Percentiles rank a stretch among this genome's conserved stretches.
Conservation (phyloP, 1,139 yeast genomes). For the Maudiozyma humilis region DNA sequence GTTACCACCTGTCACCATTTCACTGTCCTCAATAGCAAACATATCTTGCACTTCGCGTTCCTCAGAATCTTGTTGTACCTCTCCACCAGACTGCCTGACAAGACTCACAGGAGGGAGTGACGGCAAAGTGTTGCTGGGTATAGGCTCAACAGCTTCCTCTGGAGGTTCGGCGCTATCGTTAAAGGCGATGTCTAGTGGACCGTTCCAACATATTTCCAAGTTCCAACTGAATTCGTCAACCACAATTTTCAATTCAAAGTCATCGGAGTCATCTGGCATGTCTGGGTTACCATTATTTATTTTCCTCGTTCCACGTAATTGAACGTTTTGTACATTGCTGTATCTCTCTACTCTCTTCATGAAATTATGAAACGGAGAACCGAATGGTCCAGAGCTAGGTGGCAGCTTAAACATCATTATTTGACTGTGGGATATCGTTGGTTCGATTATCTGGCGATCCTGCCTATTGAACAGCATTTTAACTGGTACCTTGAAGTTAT, state of each 20-base stretch:
- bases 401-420: conserved; percentile 27
- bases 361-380: conserved; percentile 26
- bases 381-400: conserved; percentile 23
- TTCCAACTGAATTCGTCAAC: conserved; percentile 31
- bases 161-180: too few species aligned
- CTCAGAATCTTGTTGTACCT: not conserved
- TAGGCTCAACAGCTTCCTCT: not conserved
- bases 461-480: conserved; percentile 24
- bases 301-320: conserved; percentile 17
- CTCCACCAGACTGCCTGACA: not conserved
- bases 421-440: conserved; percentile 22
- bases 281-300: conserved; percentile 7
- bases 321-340: conserved; percentile 22
- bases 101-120: not conserved
- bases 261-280: conserved; percentile 9
- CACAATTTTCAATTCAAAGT: conserved; percentile 15
- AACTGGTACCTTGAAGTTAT: conserved; percentile 29
- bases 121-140: not conserved
- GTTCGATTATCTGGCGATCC: conserved; percentile 28
- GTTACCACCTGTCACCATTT: conserved; percentile 4
- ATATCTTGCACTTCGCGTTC: conserved; percentile 10
- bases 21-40: conserved; percentile 18
- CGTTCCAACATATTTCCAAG: conserved; percentile 30
- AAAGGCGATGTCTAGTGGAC: conserved; percentile 19
- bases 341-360: conserved; percentile 29